Base-by-base conservation (phyloP, 139 green algal genomes). In the Gonium pectorale region DNA sequence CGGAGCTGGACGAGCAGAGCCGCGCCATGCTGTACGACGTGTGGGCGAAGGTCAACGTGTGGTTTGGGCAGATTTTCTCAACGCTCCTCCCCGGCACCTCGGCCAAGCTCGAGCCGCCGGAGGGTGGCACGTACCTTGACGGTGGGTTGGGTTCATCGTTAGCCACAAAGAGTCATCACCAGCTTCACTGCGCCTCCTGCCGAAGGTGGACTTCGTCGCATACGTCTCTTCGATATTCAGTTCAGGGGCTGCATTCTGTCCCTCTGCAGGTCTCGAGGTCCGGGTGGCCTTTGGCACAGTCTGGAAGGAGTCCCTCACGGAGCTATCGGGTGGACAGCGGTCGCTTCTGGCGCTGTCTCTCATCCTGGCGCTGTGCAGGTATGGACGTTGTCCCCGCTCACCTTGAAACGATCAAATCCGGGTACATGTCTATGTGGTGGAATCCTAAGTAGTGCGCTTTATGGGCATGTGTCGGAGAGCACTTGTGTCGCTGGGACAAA, bases 1-100 rank as follows among this genome's bases (percentile, higher is more conserved):
- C 87, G 13, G 92, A 99, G 90, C 92, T 99, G 80, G 97, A 99
- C 70, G 92, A 98, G 74, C 99, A 99, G 93, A 99, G 99, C 91
- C 89, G 90, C 19, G 89, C 93, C 72, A 93, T 94, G 22, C 91
- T 99, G 79, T 81, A 95, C 67, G 86, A 92, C 54, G 98, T 96
- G 19, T 99, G 98, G 98, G 52, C 89, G 40, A 97, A 98, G 91
- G 93, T 97, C 37, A 96, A 95, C 88, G 83, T 72, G n/a, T 94
- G 97, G 91, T 99, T 99, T 88, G 96, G 96, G 19, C 92, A 92
- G 86, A 99, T 99, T 88, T 99, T 99, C 90, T 93, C 82, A 68
- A 99, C 94, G 37, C 96, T 99, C 66, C 94, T 99, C 78, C 98
- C 98, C 0, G 97, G 97, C 60, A 96, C 97, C 33, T 88, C 75